phyloP scores from a whole-genome alignment of 164 flowering plant genomes.

The Stephania yunnanensis region DNA sequence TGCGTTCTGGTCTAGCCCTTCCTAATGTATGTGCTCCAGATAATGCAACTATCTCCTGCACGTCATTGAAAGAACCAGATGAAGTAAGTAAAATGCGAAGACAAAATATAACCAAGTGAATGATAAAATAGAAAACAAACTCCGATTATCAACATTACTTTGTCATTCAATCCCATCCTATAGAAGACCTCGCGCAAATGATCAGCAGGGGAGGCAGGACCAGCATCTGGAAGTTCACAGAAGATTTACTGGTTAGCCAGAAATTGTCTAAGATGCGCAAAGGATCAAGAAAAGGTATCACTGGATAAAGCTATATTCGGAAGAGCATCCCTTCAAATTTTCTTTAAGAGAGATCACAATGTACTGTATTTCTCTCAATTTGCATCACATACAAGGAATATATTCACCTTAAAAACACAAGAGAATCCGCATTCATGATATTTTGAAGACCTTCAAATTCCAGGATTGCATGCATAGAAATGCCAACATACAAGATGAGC shows the following conservation, averaged over 20 bases:
- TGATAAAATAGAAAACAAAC: not conserved
- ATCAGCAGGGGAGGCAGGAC: slow-evolving; percentile 87
- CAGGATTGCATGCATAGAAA: not conserved
- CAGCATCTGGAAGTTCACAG: slow-evolving; percentile 53
- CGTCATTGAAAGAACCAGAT: slow-evolving; percentile 5
- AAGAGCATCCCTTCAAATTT: not conserved
- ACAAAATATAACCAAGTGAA: not conserved
- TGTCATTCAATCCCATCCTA: slow-evolving; percentile 92
- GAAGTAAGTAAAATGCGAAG: not conserved
- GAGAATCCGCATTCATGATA: not conserved
- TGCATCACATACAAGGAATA: not conserved
- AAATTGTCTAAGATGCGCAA: not conserved
- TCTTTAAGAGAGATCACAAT: not conserved
- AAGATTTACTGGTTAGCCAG: not conserved
- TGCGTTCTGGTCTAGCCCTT: slow-evolving; percentile 94
- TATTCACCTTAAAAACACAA: not conserved
- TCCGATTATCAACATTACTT: slow-evolving; percentile 39
- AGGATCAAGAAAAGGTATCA: not conserved
- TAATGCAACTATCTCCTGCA: slow-evolving; percentile 93
- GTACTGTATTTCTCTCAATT: too few relatives aligned
- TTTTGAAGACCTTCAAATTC: not conserved
- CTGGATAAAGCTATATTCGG: not conserved
- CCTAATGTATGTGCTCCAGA: slow-evolving; percentile 99
- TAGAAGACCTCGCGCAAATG: slow-evolving; percentile 92
- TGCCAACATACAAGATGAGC: not conserved